These are phyloP conservation scores for Hansenula lynferdii DNA, from an alignment of 1,139 yeast genomes.

Conservation along the genomic window DNA sequence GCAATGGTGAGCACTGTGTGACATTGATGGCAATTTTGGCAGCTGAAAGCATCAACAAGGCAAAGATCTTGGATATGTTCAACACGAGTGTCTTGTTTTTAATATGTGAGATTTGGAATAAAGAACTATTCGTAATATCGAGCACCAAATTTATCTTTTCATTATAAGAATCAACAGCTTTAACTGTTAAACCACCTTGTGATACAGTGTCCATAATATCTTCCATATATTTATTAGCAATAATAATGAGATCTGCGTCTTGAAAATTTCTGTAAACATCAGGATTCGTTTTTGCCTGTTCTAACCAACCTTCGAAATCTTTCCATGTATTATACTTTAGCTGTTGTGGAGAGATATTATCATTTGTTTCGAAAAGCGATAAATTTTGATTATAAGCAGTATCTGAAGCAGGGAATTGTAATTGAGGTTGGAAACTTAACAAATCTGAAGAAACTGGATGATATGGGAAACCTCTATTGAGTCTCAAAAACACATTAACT, in stretches of 20 bases:
- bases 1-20: constrained; percentile 22
- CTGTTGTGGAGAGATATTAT: constrained; percentile 7
- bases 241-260: constrained; percentile 22
- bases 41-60: constrained; percentile 26
- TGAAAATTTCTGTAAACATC: constrained; percentile 8
- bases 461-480: constrained; percentile 38
- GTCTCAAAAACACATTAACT: constrained; percentile 29
- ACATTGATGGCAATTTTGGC: constrained; percentile 26
- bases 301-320: constrained; percentile 12
- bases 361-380: constrained; percentile 14
- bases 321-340: constrained; percentile 13
- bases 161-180: constrained; percentile 21
- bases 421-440: constrained; percentile 22
- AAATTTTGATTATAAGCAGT: constrained; percentile 21
- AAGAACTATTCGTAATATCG: constrained; percentile 12
- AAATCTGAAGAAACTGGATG: constrained; percentile 16
- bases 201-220: constrained; percentile 30
- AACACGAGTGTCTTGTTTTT: constrained; percentile 27
- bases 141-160: constrained; percentile 18
- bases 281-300: constrained; percentile 5
- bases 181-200: constrained; percentile 21
- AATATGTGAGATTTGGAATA: constrained; percentile 21
- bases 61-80: constrained; percentile 28
- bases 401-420: constrained; percentile 29
- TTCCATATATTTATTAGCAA: constrained; percentile 28